phyloP scores from a whole-genome alignment of 2,329 filamentous ascomycete species.

The Bipolaris zeicola region DNA sequence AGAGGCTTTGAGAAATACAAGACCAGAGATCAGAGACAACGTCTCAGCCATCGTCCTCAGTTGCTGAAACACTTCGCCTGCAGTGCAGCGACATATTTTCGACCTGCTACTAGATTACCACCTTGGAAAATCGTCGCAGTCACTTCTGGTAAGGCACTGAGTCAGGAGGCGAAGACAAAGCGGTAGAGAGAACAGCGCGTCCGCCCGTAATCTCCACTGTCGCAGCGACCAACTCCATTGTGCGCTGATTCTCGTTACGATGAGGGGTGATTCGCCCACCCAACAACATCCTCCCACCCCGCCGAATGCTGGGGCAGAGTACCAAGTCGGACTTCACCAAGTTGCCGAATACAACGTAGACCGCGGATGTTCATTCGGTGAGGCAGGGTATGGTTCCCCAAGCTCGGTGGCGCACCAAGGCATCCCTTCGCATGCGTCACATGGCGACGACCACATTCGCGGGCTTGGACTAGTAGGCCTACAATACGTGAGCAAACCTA shows the following conservation, averaged over 20 bases:
- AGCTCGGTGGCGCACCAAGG: slow-evolving; percentile 34
- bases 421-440: slow-evolving; percentile 36
- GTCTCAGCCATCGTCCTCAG: slow-evolving; percentile 9
- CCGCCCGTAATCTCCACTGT: slow-evolving; percentile 11
- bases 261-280: slow-evolving; percentile 44
- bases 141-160: slow-evolving; percentile 19
- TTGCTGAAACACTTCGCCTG: slow-evolving; percentile 12
- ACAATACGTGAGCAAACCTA: slow-evolving; percentile 39
- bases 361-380: slow-evolving; percentile 46
- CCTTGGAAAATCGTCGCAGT: slow-evolving; percentile 1
- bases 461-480: slow-evolving; percentile 38
- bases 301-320: slow-evolving; percentile 37
- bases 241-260: slow-evolving; percentile 24
- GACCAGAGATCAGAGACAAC: slow-evolving; percentile 1
- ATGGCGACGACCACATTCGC: slow-evolving; percentile 28
- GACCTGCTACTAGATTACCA: background rate
- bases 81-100: slow-evolving; percentile 1
- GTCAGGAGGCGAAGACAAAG: slow-evolving; percentile 11
- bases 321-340: slow-evolving; percentile 48
- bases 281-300: slow-evolving; percentile 48
- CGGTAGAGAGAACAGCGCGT: slow-evolving; percentile 8
- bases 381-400: slow-evolving; percentile 39
- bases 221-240: slow-evolving; percentile 7
- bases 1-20: slow-evolving; percentile 13
- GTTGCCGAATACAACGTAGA: slow-evolving; percentile 52